These are phyloP conservation scores for Lachancea sp. DNA, from an alignment of 805 yeast genomes.

Conservation along the genomic window DNA sequence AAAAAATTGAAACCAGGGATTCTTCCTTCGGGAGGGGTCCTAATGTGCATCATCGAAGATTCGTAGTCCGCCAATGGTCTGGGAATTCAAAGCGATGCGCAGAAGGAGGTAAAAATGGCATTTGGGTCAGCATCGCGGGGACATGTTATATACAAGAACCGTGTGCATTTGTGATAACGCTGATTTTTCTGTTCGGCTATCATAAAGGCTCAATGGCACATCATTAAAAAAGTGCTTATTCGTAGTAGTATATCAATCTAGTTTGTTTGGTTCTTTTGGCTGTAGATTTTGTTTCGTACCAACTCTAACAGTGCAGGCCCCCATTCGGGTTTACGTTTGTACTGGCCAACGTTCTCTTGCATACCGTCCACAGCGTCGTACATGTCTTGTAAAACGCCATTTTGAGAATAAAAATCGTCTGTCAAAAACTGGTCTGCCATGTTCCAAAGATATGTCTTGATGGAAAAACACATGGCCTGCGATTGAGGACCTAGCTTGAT, in stretches of 20 bases:
- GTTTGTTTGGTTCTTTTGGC: not conserved
- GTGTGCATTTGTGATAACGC: constrained; percentile 3
- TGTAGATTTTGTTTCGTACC: constrained; percentile 8
- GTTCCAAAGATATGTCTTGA: constrained; percentile 45
- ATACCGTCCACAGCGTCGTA: constrained; percentile 59
- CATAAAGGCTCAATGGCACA: constrained; percentile 27
- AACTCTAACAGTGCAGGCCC: constrained; percentile 48
- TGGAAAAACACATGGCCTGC: constrained; percentile 35
- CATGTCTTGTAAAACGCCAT: constrained; percentile 46
- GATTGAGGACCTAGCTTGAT: constrained; percentile 44
- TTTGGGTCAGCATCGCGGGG: constrained; percentile 11
- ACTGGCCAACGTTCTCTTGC: constrained; percentile 50
- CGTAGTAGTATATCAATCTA: not conserved
- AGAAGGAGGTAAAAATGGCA: constrained; percentile 15
- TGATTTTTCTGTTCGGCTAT: constrained; percentile 7
- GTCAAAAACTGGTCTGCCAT: constrained; percentile 15
- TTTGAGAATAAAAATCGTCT: constrained; percentile 44
- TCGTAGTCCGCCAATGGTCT: constrained; percentile 34
- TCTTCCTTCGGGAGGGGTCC: not conserved
- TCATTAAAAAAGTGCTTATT: not conserved
- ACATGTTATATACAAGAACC: constrained; percentile 1
- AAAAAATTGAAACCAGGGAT: constrained; percentile 7
- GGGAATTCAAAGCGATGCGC: constrained; percentile 45
- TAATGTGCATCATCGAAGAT: constrained; percentile 43
- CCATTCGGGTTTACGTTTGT: constrained; percentile 63